Percentiles rank a stretch among this genome's conserved stretches.
Evolutionary conservation across 2,329 filamentous ascomycete genomes (phyloP).

Genomic region (Colletotrichum coccodes): DNA sequence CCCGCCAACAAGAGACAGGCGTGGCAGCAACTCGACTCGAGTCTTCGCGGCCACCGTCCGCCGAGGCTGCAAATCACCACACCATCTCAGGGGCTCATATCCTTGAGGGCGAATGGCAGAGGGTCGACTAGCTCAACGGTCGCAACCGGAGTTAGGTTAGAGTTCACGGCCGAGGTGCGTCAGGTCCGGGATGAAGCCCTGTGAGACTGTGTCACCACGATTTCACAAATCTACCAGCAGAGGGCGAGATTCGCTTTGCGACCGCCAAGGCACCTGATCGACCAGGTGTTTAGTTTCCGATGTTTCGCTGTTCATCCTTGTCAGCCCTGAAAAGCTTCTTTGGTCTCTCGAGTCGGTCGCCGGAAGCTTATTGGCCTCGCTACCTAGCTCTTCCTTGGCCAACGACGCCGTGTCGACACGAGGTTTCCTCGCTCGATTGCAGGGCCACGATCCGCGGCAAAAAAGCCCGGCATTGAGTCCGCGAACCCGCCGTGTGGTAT

Average conservation of each 20-base stretch:
- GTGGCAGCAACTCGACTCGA: background rate
- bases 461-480: background rate
- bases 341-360: background rate
- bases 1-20: background rate
- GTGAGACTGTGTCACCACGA: background rate
- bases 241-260: slow-evolving; percentile 18
- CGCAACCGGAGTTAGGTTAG: slow-evolving; percentile 5
- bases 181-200: slow-evolving; percentile 14
- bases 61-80: background rate
- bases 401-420: background rate
- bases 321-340: background rate
- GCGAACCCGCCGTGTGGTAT: background rate
- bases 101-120: background rate
- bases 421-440: background rate
- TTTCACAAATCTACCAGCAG: background rate
- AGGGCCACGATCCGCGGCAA: background rate
- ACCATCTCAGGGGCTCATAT: background rate
- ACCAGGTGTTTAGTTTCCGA: background rate
- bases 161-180: slow-evolving; percentile 11
- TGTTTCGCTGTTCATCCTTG: background rate
- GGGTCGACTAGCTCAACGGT: background rate
- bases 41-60: background rate
- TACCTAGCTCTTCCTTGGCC: background rate
- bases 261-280: slow-evolving; percentile 5
- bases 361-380: background rate